phyloP scores from a whole-genome alignment of 2,329 filamentous ascomycete species.

The Arthroderma sp. region DNA sequence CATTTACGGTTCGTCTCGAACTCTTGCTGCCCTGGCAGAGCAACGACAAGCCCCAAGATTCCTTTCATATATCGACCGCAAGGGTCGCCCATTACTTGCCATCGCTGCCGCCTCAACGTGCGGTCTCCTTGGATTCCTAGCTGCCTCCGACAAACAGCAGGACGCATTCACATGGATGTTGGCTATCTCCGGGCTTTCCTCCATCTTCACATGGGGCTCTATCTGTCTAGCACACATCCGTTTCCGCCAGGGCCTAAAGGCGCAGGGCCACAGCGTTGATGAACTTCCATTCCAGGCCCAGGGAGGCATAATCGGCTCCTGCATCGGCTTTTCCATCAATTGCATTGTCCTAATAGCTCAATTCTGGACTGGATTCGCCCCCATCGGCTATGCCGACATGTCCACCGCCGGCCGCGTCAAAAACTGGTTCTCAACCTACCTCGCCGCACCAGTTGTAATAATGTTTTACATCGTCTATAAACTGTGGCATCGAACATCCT shows the following conservation, averaged over 20 bases:
- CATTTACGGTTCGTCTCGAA: slow-evolving; percentile 82
- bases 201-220: slow-evolving; percentile 66
- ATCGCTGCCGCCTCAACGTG: slow-evolving; percentile 55
- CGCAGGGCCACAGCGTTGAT: slow-evolving; percentile 54
- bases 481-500: slow-evolving; percentile 52
- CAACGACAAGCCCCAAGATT: slow-evolving; percentile 69
- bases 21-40: slow-evolving; percentile 77
- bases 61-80: slow-evolving; percentile 68
- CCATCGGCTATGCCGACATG: slow-evolving; percentile 13
- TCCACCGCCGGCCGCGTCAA: slow-evolving; percentile 10
- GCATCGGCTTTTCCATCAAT: slow-evolving; percentile 47
- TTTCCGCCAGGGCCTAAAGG: slow-evolving; percentile 69
- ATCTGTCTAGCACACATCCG: slow-evolving; percentile 88
- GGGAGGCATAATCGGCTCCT: slow-evolving; percentile 49
- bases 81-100: slow-evolving; percentile 65
- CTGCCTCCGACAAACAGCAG: slow-evolving; percentile 48
- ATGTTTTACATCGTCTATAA: slow-evolving; percentile 46
- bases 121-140: slow-evolving; percentile 67
- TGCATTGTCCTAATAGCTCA: slow-evolving; percentile 42
- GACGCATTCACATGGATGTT: slow-evolving; percentile 70
- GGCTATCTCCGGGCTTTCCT: slow-evolving; percentile 58
- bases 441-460: slow-evolving; percentile 21
- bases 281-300: slow-evolving; percentile 59
- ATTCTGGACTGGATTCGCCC: slow-evolving; percentile 18
- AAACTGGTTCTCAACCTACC: slow-evolving; percentile 22